Conservation (phyloP, 1,139 yeast species). For the Citeromyces siamensis region DNA sequence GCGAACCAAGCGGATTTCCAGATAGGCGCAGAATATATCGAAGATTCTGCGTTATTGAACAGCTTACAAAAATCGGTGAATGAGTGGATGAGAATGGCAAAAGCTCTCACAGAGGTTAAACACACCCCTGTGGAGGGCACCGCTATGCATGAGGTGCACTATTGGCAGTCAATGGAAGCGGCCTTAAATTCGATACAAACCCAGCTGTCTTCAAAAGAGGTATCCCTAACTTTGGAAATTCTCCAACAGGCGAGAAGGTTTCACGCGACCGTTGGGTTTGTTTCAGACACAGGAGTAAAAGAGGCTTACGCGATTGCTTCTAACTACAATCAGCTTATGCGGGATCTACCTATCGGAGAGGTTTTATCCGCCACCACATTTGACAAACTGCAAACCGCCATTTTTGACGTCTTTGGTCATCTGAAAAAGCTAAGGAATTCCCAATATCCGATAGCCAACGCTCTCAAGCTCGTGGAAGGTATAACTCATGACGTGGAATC, state of each 20-base stretch:
- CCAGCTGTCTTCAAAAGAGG: slow-evolving; percentile 45
- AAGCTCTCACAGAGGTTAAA: slow-evolving; percentile 38
- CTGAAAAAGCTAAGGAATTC: slow-evolving; percentile 49
- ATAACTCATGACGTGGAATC: slow-evolving; percentile 33
- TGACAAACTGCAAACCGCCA: slow-evolving; percentile 25
- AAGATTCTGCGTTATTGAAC: slow-evolving; percentile 50
- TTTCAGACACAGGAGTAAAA: slow-evolving; percentile 59
- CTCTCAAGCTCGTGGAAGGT: slow-evolving; percentile 52
- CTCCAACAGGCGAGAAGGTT: slow-evolving; percentile 65
- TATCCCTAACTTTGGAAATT: slow-evolving; percentile 46
- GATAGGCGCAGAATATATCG: slow-evolving; percentile 22
- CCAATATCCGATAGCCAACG: slow-evolving; percentile 54
- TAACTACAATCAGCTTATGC: slow-evolving; percentile 48
- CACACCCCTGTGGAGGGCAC: slow-evolving; percentile 45
- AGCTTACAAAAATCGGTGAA: slow-evolving; percentile 55
- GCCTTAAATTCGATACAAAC: slow-evolving; percentile 43
- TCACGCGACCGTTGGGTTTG: slow-evolving; percentile 64
- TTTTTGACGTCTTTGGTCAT: slow-evolving; percentile 38
- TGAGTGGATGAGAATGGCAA: slow-evolving; percentile 60
- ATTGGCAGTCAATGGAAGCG: slow-evolving; percentile 67
- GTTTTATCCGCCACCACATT: slow-evolving; percentile 37
- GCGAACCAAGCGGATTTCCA: slow-evolving; percentile 18
- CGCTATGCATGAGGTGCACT: slow-evolving; percentile 59
- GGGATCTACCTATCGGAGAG: slow-evolving; percentile 57
- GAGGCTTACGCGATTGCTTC: slow-evolving; percentile 41